Base-by-base conservation (phyloP, 352 stramenopile genomes). In the Pythium periplocum region DNA sequence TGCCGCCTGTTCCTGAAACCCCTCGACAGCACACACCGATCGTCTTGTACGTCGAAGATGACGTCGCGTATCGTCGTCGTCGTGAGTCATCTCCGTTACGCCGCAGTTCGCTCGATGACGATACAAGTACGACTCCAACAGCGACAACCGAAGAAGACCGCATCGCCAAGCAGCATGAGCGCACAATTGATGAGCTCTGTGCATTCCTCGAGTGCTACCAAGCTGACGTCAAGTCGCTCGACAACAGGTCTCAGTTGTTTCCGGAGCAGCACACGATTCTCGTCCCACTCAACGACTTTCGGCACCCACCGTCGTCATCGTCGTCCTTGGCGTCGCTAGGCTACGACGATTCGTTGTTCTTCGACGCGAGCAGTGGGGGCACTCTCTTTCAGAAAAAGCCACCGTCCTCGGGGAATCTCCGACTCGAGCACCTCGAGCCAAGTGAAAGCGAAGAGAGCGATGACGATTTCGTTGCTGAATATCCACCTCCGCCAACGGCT, bases 181-280 rank as follows among this genome's bases (percentile, higher is more conserved):
- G 60, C 2, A 55, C 48, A 38, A 34, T 68, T 8, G 49, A 68
- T 32, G 48, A 72, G 39, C 42, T 79, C 10, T 57, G 53, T 17
- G 62, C 50, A 6, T 79, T 79, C 45, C 54, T 79, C 1, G 56
- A 58, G n/a, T 57, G 60, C 7, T 74, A 72, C 50, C 49, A 66
- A 9, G 45, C 51, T 1, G 67, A 72, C 31, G 56, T 72, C 11
- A 51, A 49, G 4, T 44, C 51, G 11, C 51, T 72, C 2, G 56
- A 64, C 37, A 45, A 74, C 30, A 55, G 64, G 3, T 79, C 70
- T 1, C 50, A 56, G 4, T 36, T 72, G 11, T 76, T 76, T 32
- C 56, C 58, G 0, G 59, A 57, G 4, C 61, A 79, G 40, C 47
- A 53, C 34, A 72, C 61, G 6, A 75, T 71, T 31, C 34, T 71